Conservation (phyloP, 2,329 filamentous ascomycete genomes). For the Colletotrichum endophyticum region DNA sequence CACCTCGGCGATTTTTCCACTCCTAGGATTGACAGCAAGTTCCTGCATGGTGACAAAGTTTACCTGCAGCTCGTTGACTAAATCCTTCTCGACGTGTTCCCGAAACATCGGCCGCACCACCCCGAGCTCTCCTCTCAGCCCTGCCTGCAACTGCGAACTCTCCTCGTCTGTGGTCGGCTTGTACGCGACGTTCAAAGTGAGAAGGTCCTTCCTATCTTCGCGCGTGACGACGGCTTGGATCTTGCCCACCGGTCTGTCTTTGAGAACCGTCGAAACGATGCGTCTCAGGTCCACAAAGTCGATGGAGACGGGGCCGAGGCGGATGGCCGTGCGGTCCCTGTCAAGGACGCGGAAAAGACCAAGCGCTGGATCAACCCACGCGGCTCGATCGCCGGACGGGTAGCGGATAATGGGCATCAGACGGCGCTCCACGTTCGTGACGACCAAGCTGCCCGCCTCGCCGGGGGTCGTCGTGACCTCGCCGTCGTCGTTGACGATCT, state of each 20-base stretch:
- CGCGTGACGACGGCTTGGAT: constrained; percentile 8
- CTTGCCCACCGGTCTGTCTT: not conserved
- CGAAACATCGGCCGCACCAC: constrained; percentile 11
- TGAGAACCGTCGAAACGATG: not conserved
- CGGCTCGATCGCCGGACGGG: constrained; percentile 10
- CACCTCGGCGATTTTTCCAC: constrained; percentile 7
- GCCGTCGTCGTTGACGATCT: constrained; percentile 9
- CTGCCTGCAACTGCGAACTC: not conserved
- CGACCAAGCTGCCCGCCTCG: constrained; percentile 1
- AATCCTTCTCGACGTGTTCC: constrained; percentile 10
- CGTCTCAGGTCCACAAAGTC: constrained; percentile 11
- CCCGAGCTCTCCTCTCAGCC: not conserved
- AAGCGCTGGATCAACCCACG: constrained; percentile 5
- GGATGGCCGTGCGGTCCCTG: constrained; percentile 16
- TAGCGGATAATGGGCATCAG: constrained; percentile 18
- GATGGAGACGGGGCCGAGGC: constrained; percentile 11
- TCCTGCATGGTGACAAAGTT: constrained; percentile 7
- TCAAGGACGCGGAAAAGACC: constrained; percentile 15
- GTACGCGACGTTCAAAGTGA: not conserved
- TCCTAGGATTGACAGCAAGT: constrained; percentile 6
- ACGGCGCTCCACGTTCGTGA: constrained; percentile 9
- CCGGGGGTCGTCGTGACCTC: not conserved
- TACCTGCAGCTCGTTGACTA: not conserved
- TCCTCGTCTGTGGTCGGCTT: not conserved
- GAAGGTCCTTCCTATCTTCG: constrained; percentile 1